Evolutionary conservation across 306 rosid species (phyloP), one percentile per base, ranked within the genome.

Genomic region (Medicago ruthenica): DNA sequence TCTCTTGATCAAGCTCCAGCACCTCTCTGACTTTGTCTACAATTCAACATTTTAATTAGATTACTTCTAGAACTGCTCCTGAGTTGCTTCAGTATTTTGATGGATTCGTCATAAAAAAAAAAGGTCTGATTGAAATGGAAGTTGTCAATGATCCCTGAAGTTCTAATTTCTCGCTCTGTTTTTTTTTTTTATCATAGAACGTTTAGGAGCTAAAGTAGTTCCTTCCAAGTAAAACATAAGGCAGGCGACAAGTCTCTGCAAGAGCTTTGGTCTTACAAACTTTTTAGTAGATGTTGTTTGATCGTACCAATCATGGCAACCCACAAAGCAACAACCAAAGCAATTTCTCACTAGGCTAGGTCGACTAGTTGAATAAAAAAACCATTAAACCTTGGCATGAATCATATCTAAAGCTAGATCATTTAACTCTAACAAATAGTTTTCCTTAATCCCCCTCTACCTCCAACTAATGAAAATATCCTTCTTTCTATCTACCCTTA

Each of bases 21-120:
- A 90, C 99, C 83, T 95, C 93, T 80, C 97, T 78, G 76, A 90
- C 96, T 85, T 86, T 89, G 85, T 92, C 99, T 95, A 80, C 80
- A 81, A 48, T 65, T 37, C 71, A n/a, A 65, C 48, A 58, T 58
- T 57, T 72, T 58, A 62, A 21, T 59, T 55, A 69, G 61, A 81
- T 31, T 34, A 78, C 75, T 74, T 73, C 34, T 41, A 31, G 59
- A 68, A 62, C 44, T 75, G 21, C 57, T 59, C 53, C 61, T 39
- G 45, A 63, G 65, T 53, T 13, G 41, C 64, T 74, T 73, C 64
- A 71, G 15, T 34, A 79, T 39, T 51, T 47, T 65, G 73, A 80
- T 20, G 31, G 54, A 72, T 53, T 76, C 44, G 73, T 42, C 45
- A 37, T 16, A 31, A 36, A 27, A 73, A 73, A 48, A 75, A 57